These are phyloP conservation scores for Polytrichum formosum DNA, from an alignment of 225 moss, liverwort and hornwort genomes.

Conservation along the genomic window DNA sequence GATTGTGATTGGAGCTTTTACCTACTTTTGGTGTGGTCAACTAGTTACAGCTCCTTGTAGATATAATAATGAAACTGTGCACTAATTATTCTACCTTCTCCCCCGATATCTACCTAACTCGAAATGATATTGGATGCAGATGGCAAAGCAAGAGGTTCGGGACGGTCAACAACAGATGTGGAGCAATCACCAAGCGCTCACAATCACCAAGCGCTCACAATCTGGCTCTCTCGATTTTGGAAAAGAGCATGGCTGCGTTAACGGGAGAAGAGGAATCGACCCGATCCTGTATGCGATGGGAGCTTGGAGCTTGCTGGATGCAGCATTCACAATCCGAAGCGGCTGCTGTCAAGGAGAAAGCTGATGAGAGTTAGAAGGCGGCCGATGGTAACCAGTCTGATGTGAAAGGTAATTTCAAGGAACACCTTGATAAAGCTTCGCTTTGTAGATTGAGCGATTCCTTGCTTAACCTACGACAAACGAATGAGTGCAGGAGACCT, in stretches of 20 bases:
- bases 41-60: too few species aligned
- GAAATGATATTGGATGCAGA: slow-evolving; percentile 20
- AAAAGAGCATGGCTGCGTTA: slow-evolving; percentile 41
- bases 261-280: slow-evolving; percentile 35
- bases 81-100: too few species aligned
- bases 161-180: slow-evolving; percentile 19
- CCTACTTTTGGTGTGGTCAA: too few species aligned
- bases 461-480: too few species aligned
- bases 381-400: slow-evolving; percentile 15
- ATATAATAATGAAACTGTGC: too few species aligned
- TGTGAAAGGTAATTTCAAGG: slow-evolving; percentile 6
- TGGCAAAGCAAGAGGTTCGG: slow-evolving; percentile 38
- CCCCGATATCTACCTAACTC: too few species aligned
- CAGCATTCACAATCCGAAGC: slow-evolving; percentile 60
- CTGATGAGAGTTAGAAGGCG: slow-evolving; percentile 27
- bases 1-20: too few species aligned
- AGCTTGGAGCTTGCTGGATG: slow-evolving; percentile 73
- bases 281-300: slow-evolving; percentile 49
- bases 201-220: slow-evolving; percentile 44
- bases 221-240: slow-evolving; percentile 30
- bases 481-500: too few species aligned
- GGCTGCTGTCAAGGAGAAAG: slow-evolving; percentile 46
- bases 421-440: too few species aligned
- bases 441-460: too few species aligned
- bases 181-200: too few species aligned